phyloP scores from a whole-genome alignment of 1,139 yeast species.

The Suhomyces panamericanus region DNA sequence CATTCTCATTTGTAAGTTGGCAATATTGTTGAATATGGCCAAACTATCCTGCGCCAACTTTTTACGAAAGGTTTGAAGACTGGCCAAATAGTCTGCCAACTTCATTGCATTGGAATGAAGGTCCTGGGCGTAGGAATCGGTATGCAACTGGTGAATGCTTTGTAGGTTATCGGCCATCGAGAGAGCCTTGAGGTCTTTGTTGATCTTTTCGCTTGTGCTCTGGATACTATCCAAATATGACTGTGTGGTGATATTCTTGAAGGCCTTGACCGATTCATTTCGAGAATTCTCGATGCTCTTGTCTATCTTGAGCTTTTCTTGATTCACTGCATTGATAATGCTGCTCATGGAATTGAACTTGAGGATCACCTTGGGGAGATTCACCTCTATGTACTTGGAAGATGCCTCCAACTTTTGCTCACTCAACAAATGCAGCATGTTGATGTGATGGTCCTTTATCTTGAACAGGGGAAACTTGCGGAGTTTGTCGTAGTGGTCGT shows the following conservation, averaged over 20 bases:
- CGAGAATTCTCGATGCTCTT: constrained; percentile 34
- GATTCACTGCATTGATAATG: constrained; percentile 26
- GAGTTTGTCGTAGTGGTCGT: constrained; percentile 39
- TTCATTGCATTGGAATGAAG: constrained; percentile 16
- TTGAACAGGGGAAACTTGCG: constrained; percentile 33
- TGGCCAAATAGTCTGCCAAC: constrained; percentile 18
- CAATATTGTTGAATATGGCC: constrained; percentile 33
- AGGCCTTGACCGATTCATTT: constrained; percentile 35
- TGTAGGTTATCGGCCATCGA: constrained; percentile 14
- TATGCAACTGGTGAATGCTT: constrained; percentile 20
- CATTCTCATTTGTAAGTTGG: constrained; percentile 41
- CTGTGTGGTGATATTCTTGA: constrained; percentile 22
- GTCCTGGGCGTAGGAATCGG: constrained; percentile 16
- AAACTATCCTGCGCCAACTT: constrained; percentile 28
- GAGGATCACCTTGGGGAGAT: constrained; percentile 34
- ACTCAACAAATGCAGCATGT: constrained; percentile 29
- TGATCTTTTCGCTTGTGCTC: constrained; percentile 9
- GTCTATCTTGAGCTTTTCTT: constrained; percentile 33
- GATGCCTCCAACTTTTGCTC: constrained; percentile 24
- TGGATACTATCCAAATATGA: constrained; percentile 9
- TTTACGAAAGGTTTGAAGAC: constrained; percentile 27
- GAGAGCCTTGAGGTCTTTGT: constrained; percentile 21
- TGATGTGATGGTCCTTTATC: constrained; percentile 21
- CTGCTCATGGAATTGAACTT: constrained; percentile 44
- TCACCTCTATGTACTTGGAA: constrained; percentile 25